Evolutionary conservation across 2,329 filamentous ascomycete species (phyloP), one percentile per base, ranked within the genome.

Genomic region (Cyphellophora attinorum): DNA sequence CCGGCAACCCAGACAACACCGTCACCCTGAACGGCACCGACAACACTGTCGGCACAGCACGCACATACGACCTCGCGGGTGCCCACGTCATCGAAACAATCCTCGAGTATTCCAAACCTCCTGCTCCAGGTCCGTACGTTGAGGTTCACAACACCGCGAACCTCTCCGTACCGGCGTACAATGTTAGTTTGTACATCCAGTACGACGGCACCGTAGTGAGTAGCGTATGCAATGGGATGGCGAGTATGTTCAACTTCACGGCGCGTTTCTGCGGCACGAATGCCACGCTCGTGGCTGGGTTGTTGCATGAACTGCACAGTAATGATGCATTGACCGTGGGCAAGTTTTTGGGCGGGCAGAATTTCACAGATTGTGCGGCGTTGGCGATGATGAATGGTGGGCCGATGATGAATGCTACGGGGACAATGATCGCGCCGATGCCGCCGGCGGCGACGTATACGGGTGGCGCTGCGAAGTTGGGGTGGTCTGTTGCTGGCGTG

Each of bases 191-290:
- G 14, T 53, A 51, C 31, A 34, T 35, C 14, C 35, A 40, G 11
- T 47, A 42, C 15, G 48, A 51, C 34, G 45, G 34, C 5, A 48
- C 39, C 18, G 47, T 39, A 8, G 48, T 48, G 2, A 47, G 44
- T 5, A 33, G 42, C 13, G 35, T 40, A 12, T 54, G 50, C 40
- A 31, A 41, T 19, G 42, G 47, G 27, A 15, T 32, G 6, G 46
- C 47, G 2, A 48, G 37, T 16, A 43, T 38, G 5, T 45, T 51
- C 36, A 53, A 51, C 19, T 46, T 53, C 33, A 48, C 49, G 3
- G 44, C 42, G 17, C 35, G 42, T 21, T 51, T 49, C 37, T 53
- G 47, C 38, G 45, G 43, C 14, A 46, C 41, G 3, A 48, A 51
- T 39, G 40, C 39, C 5, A 29, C 35, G 5, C 18, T 41, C 4